These are phyloP conservation scores for Stentor coeruleus DNA, from an alignment of 73 alveolate genomes.

Conservation along the genomic window DNA sequence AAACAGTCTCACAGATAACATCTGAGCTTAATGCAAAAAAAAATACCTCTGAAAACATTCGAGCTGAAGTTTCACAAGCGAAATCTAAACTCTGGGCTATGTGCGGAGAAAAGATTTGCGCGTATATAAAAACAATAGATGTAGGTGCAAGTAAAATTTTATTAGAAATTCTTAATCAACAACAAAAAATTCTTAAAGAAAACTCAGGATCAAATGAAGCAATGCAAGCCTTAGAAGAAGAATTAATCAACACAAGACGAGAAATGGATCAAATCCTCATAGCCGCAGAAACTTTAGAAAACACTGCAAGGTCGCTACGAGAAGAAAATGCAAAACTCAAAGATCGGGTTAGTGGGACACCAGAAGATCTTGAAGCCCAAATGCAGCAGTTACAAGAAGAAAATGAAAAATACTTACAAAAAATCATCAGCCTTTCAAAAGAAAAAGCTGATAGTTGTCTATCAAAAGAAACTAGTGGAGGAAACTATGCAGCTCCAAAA, in stretches of 20 bases:
- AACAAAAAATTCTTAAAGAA: no score
- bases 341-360: slow-evolving; percentile 26
- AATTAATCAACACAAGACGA: background rate
- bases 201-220: background rate
- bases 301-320: background rate
- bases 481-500: background rate
- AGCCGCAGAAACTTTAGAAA: slow-evolving; percentile 21
- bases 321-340: slow-evolving; percentile 30
- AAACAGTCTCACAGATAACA: slow-evolving; percentile 30
- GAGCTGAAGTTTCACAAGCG: slow-evolving; percentile 35
- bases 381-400: slow-evolving; percentile 43
- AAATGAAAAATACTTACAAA: slow-evolving; percentile 40
- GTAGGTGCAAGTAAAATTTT: slow-evolving; percentile 34
- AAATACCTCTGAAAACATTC: slow-evolving; percentile 23
- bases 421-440: slow-evolving; percentile 34
- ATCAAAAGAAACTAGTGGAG: slow-evolving; percentile 8
- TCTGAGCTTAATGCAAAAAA: slow-evolving; percentile 26
- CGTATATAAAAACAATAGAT: slow-evolving; percentile 27
- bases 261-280: background rate
- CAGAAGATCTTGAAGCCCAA: slow-evolving; percentile 30
- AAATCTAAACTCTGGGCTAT: slow-evolving; percentile 32
- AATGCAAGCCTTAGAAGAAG: background rate
- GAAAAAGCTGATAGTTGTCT: slow-evolving; percentile 26
- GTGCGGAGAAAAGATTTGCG: slow-evolving; percentile 33
- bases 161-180: slow-evolving; percentile 18